phyloP scores from a whole-genome alignment of 345 rosid species.

The Rhodomyrtus tomentosa region DNA sequence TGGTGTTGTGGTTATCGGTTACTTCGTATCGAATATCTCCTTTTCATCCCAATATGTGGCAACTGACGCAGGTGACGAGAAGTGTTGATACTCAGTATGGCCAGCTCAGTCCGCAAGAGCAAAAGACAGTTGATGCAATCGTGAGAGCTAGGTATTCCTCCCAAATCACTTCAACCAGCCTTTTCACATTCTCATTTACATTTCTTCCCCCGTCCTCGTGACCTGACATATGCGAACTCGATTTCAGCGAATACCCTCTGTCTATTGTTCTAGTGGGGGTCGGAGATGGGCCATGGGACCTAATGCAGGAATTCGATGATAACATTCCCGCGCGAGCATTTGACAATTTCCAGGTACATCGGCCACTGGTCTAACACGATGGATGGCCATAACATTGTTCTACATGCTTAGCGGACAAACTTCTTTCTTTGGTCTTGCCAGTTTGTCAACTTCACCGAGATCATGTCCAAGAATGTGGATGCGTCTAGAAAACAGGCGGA shows the following conservation, averaged over 20 bases:
- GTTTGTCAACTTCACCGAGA: constrained; percentile 89
- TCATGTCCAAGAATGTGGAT: constrained; percentile 60
- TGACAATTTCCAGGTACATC: constrained; percentile 71
- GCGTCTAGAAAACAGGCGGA: constrained; percentile 59
- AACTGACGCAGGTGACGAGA: constrained; percentile 55
- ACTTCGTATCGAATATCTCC: neutral
- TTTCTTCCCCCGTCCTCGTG: neutral
- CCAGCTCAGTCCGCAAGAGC: constrained; percentile 71
- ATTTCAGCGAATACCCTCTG: constrained; percentile 63
- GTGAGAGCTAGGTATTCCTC: constrained; percentile 69
- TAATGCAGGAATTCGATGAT: constrained; percentile 91
- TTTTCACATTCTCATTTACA: neutral
- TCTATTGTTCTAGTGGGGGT: constrained; percentile 88
- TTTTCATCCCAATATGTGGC: neutral
- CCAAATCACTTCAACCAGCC: neutral
- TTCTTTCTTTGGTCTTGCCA: constrained; percentile 3
- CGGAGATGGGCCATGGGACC: constrained; percentile 96
- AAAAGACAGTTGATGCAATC: constrained; percentile 71
- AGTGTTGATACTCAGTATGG: constrained; percentile 56
- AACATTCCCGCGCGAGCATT: constrained; percentile 83
- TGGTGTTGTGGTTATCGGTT: neutral
- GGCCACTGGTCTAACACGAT: neutral
- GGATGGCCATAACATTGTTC: neutral
- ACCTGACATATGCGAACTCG: neutral
- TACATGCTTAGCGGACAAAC: neutral